Evolutionary conservation across 495 filamentous ascomycete species (phyloP), one percentile per base, ranked within the genome.

Genomic region (Staphylotrichum longicolle): DNA sequence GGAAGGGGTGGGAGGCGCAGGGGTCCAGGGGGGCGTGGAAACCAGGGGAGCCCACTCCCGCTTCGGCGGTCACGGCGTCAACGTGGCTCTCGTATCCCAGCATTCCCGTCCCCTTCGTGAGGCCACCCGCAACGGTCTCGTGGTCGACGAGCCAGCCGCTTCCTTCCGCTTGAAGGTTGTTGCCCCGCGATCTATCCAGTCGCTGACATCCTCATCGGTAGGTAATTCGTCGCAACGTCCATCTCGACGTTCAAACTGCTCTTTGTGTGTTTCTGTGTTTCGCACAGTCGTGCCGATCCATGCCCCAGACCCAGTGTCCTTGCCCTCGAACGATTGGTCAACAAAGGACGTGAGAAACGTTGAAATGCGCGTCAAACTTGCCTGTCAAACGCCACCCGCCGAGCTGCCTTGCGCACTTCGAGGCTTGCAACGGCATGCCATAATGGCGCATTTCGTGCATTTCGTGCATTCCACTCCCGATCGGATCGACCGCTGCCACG

Each of bases 81-180:
- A 42, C 34, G 57, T 27, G 20, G 20, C 20, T 11, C 15, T 60
- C 58, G 41, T 54, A 54, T 54, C 40, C 48, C 57, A 37, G 44
- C 20, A 27, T 27, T 27, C 20, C 20, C 30, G 4, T n/a, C 27
- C 30, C 44, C 15, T 33, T 34, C 34, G 46, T 42, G 57, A 60
- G 58, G 41, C 50, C 40, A 60, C 57, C 49, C 12, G 39, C 52
- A 55, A 55, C 40, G 39, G 52, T 44, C 27, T n/a, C 37, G 52
- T 42, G 52, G 52, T 39, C 52, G 52, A 57, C 44, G 8, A n/a
- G 41, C 10, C 35, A 30, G 27, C 39, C 15, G 37, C 35, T 54
- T 37, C 27, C 20, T 27, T 27, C 20, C 20, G 20, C 20, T 27
- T 27, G 20, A 27, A 27, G 20, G 20, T 27, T 27, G 34, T 37